These are phyloP conservation scores for Cyberlindnera galapagoensis DNA, from an alignment of 805 yeast species.

Conservation along the genomic window DNA sequence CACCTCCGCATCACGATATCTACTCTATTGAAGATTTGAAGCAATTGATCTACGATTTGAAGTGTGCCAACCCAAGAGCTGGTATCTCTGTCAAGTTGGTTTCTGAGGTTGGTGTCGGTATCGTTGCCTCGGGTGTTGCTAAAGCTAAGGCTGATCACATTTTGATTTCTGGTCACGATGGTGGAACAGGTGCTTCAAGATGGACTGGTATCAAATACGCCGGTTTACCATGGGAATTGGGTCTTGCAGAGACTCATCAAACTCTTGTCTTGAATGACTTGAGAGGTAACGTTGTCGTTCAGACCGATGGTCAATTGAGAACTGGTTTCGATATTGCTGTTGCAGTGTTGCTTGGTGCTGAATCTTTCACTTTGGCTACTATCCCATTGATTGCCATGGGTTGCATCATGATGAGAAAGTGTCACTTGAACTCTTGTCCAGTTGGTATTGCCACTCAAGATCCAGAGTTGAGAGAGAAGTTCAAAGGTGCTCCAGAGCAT, in stretches of 20 bases:
- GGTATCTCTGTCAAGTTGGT: slow-evolving; percentile 95
- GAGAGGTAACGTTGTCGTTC: slow-evolving; percentile 92
- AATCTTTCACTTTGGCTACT: slow-evolving; percentile 97
- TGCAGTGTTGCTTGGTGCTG: slow-evolving; percentile 95
- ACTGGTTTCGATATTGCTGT: slow-evolving; percentile 96
- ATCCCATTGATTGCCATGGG: slow-evolving; percentile 97
- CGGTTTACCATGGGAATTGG: slow-evolving; percentile 98
- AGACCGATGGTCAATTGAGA: slow-evolving; percentile 97
- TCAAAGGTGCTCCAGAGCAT: slow-evolving; percentile 96
- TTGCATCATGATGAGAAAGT: slow-evolving; percentile 92
- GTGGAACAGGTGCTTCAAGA: slow-evolving; percentile 99
- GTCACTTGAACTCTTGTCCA: slow-evolving; percentile 92
- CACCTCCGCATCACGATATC: slow-evolving; percentile 98
- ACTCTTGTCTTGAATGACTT: slow-evolving; percentile 92
- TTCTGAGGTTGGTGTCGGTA: slow-evolving; percentile 98
- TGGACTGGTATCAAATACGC: slow-evolving; percentile 97
- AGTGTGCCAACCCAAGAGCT: slow-evolving; percentile 95
- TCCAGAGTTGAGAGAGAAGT: slow-evolving; percentile 86
- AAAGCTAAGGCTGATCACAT: slow-evolving; percentile 98
- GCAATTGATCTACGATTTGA: slow-evolving; percentile 92
- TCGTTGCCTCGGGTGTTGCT: slow-evolving; percentile 98
- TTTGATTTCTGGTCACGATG: slow-evolving; percentile 95
- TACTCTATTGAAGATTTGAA: slow-evolving; percentile 97
- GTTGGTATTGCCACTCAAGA: slow-evolving; percentile 99
- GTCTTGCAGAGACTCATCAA: slow-evolving; percentile 97